Percentiles rank a stretch among this genome's conserved stretches.
These are phyloP conservation scores for Daldinia loculata DNA, from an alignment of 495 filamentous ascomycete genomes.

Conservation along the genomic window DNA sequence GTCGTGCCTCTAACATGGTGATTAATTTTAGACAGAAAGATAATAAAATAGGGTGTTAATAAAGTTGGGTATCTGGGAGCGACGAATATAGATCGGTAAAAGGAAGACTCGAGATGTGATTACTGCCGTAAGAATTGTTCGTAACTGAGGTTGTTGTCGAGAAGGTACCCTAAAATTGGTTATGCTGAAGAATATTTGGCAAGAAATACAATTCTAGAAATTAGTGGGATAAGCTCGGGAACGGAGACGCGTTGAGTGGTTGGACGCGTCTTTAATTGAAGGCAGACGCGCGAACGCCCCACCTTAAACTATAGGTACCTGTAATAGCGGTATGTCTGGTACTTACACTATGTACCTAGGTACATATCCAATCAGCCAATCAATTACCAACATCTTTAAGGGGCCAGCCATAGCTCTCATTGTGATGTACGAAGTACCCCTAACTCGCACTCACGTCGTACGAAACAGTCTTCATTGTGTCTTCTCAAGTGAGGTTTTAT, in stretches of 20 bases:
- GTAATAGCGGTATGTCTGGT: background rate
- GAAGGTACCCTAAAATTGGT: slow-evolving; percentile 13
- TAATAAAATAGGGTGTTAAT: background rate
- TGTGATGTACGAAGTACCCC: background rate
- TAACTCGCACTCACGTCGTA: background rate
- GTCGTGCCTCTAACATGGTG: slow-evolving; percentile 89
- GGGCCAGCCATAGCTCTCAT: background rate
- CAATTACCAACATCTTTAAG: background rate
- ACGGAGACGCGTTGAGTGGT: slow-evolving; percentile 40
- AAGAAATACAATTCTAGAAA: slow-evolving; percentile 19
- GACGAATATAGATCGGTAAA: slow-evolving; percentile 1
- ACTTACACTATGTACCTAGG: background rate
- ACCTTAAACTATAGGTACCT: slow-evolving; percentile 15
- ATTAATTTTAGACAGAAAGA: slow-evolving; percentile 7
- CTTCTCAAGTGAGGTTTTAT: slow-evolving; percentile 30
- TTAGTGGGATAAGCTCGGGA: slow-evolving; percentile 39
- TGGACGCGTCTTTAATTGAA: slow-evolving; percentile 42
- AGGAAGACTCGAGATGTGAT: background rate
- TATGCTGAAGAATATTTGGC: slow-evolving; percentile 3
- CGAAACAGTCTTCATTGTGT: background rate
- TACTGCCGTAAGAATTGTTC: background rate
- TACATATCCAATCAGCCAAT: no score
- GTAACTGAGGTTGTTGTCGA: slow-evolving; percentile 13
- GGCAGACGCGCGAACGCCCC: slow-evolving; percentile 30
- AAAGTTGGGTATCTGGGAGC: background rate